A percentile compares a stretch with the other conserved stretches of the same genome.
Evolutionary conservation across 2,329 filamentous ascomycete species (phyloP).

Genomic region (Phaeosphaeriaceae sp.): DNA sequence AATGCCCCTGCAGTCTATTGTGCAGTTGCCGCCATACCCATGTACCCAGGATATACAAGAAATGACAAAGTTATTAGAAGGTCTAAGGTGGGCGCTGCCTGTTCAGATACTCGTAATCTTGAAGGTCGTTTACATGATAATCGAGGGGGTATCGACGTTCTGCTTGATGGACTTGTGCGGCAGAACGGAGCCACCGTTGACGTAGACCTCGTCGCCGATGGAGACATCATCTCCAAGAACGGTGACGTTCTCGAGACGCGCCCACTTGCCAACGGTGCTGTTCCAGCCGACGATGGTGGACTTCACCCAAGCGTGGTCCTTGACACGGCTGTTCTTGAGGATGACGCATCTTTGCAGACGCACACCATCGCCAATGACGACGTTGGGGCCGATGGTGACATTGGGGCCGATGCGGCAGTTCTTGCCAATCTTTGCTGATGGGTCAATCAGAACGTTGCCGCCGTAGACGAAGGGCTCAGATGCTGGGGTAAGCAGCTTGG

Average conservation of each 20-base stretch:
- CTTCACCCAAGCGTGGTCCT: conserved; percentile 99
- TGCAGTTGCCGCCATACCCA: conserved; percentile 21
- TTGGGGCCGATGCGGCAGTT: conserved; percentile 98
- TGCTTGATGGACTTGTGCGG: conserved; percentile 99
- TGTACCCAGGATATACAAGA: conserved; percentile 44
- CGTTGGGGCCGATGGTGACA: conserved; percentile 92
- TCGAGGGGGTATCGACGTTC: conserved; percentile 77
- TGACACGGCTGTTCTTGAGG: conserved; percentile 88
- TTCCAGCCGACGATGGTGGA: conserved; percentile 99
- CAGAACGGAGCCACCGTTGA: conserved; percentile 93
- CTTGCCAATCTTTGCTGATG: conserved; percentile 93
- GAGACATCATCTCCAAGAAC: conserved; percentile 97
- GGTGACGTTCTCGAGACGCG: conserved; percentile 95
- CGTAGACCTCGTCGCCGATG: conserved; percentile 97
- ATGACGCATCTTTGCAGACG: conserved; percentile 92
- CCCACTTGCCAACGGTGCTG: conserved; percentile 94
- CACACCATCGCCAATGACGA: conserved; percentile 92
- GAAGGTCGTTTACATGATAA: conserved; percentile 53
- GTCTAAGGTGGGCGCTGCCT: conserved; percentile 20
- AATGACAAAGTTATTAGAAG: conserved; percentile 41
- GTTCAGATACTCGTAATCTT: conserved; percentile 12
- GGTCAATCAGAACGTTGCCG: conserved; percentile 95
- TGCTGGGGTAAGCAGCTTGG: conserved; percentile 79
- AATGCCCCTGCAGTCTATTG: conserved; percentile 15
- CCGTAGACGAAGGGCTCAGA: conserved; percentile 85